Percentiles rank a stretch among this genome's conserved stretches.
These are phyloP conservation scores for Corylus americana DNA, from an alignment of 306 rosid genomes.

Conservation along the genomic window DNA sequence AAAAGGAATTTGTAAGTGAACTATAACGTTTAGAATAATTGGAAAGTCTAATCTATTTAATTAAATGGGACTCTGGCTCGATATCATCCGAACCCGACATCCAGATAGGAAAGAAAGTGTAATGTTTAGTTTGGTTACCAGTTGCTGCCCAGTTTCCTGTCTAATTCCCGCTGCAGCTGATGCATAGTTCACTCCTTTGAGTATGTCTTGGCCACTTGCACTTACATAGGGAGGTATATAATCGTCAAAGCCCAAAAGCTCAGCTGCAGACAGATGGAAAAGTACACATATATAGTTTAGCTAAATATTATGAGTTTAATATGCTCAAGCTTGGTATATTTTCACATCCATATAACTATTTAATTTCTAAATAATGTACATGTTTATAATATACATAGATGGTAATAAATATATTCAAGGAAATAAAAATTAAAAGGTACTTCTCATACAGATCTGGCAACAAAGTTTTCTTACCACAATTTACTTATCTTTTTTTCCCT, in stretches of 20 bases:
- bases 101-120: neutral
- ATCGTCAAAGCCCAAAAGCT: conserved; percentile 72
- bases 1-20: neutral
- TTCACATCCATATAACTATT: neutral
- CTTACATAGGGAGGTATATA: conserved; percentile 65
- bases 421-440: too few species aligned
- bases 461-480: too few species aligned
- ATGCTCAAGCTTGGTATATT: neutral
- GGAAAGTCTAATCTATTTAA: too few species aligned
- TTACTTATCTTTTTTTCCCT: neutral
- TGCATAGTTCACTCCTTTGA: conserved; percentile 84
- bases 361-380: too few species aligned
- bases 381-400: too few species aligned
- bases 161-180: conserved; percentile 98
- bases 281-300: neutral
- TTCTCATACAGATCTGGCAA: too few species aligned
- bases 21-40: too few species aligned
- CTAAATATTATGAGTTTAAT: neutral
- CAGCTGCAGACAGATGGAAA: conserved; percentile 56
- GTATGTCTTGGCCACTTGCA: conserved; percentile 63
- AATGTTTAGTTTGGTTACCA: conserved; percentile 40
- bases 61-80: too few species aligned
- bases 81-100: too few species aligned
- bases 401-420: too few species aligned
- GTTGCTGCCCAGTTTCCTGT: conserved; percentile 90